Evolutionary conservation across 495 filamentous ascomycete species (phyloP).

Genomic region (Lasiosphaeria miniovina): DNA sequence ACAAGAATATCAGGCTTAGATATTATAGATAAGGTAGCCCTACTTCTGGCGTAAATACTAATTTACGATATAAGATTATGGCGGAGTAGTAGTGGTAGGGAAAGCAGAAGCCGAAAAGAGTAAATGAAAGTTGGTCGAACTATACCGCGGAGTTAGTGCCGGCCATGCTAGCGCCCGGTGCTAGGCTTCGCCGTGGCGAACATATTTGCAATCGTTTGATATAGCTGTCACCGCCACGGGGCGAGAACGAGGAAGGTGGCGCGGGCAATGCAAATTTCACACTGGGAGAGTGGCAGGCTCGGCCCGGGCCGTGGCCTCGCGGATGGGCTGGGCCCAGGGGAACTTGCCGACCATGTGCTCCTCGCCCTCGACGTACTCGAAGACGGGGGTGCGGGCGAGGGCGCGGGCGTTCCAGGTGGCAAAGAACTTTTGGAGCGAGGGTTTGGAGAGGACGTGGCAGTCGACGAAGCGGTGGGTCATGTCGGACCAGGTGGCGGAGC

Average conservation of each 20-base stretch:
- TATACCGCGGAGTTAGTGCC: not conserved
- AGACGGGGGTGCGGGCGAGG: slow-evolving; percentile 4
- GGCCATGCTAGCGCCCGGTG: not conserved
- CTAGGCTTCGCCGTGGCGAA: not conserved
- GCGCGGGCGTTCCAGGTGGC: not conserved
- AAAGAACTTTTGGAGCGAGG: slow-evolving; percentile 1
- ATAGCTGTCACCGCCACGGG: not conserved
- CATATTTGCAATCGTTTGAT: not conserved
- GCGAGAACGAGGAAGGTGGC: not conserved
- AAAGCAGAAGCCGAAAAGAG: not conserved
- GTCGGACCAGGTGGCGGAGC: slow-evolving; percentile 7
- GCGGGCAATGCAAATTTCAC: not conserved
- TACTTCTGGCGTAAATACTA: too few species aligned
- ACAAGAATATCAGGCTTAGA: too few species aligned
- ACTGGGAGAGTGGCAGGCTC: not conserved
- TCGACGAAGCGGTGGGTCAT: slow-evolving; percentile 2
- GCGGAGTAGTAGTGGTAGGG: not conserved
- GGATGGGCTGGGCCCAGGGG: slow-evolving; percentile 6
- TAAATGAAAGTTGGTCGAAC: not conserved
- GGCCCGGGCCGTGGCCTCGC: not conserved
- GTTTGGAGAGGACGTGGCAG: slow-evolving; percentile 2
- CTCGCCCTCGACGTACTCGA: slow-evolving; percentile 12
- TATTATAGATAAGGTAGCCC: too few species aligned
- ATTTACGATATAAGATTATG: not conserved
- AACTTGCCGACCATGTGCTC: slow-evolving; percentile 6